Percentiles rank a stretch among this genome's conserved stretches.
These are phyloP conservation scores for Eutrema salsugineum DNA, from an alignment of 441 rosid species.

Conservation along the genomic window DNA sequence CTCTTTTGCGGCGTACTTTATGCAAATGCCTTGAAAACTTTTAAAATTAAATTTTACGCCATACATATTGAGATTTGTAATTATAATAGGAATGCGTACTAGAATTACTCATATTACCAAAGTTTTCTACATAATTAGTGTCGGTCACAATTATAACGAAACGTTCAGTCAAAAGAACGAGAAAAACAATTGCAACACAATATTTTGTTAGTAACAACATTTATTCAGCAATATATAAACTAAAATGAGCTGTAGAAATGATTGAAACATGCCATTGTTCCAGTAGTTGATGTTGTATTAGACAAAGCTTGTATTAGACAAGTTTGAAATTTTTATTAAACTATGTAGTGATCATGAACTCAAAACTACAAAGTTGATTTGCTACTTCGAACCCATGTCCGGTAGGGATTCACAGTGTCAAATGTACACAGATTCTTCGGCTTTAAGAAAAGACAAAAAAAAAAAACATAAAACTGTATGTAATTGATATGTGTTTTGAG, in stretches of 20 bases:
- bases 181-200: neutral
- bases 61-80: neutral
- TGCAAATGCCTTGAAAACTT: slow-evolving; percentile 25
- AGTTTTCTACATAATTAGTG: neutral
- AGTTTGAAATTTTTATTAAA: neutral
- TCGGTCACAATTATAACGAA: neutral
- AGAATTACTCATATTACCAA: neutral
- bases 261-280: neutral
- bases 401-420: neutral
- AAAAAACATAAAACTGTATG: neutral
- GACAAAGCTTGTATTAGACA: neutral
- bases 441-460: neutral
- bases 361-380: neutral
- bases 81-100: neutral
- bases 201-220: no score
- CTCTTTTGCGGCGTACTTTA: slow-evolving; percentile 63
- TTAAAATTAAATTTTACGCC: neutral
- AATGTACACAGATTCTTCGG: neutral
- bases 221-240: no score
- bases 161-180: neutral
- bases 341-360: no score
- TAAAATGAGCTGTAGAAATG: neutral
- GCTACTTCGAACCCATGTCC: neutral
- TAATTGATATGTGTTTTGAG: neutral
- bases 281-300: neutral